Evolutionary conservation across 495 filamentous ascomycete species (phyloP), one percentile per base, ranked within the genome.

Genomic region (Aspergillus sclerotioniger): DNA sequence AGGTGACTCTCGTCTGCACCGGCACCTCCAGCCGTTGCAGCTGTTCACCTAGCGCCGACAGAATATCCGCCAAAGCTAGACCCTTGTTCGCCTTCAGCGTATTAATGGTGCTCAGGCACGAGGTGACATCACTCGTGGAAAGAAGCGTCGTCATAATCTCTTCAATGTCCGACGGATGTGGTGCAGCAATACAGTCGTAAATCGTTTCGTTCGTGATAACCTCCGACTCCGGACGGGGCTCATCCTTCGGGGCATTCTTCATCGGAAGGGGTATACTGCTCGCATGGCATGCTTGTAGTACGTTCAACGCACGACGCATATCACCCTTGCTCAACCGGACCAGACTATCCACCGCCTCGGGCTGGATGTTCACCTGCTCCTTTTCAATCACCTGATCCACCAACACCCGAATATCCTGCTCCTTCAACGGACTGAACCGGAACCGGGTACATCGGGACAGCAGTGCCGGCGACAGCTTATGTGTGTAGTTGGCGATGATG

Each of bases 401-500:
- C 32, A 98, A 70, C 0, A 76, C 76, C 50, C 88, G 77, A 54
- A 99, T 96, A 67, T 96, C 94, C 6, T 65, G 70, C 58, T 95
- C 89, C 66, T 96, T 96, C 32, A 99, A 74, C 25, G 94, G 94
- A 60, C 89, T 93, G 74, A 99, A 99, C 19, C 94, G 81, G 76
- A 99, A 99, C 37, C 94, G 80, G 3, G 94, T 98, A 73, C 94
- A 99, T 60, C 94, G 80, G 31, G 92, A 96, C 16, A 99, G 82
- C 8, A 99, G 79, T 0, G 94, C 94, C 0, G 94, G 92, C 6
- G 90, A 92, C n/a, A 99, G 85, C 71, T 98, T 99, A 76, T 99
- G 94, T 31, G 94, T 96, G 70, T 99, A 99, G 72, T 99, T 99
- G 63, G 95, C 95, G 57, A 99, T 97, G 64, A 99, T 91, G 75